Percentiles rank a stretch among this genome's conserved stretches.
Conservation (phyloP, 2,329 filamentous ascomycete genomes). For the Penicillium brevicompactum region DNA sequence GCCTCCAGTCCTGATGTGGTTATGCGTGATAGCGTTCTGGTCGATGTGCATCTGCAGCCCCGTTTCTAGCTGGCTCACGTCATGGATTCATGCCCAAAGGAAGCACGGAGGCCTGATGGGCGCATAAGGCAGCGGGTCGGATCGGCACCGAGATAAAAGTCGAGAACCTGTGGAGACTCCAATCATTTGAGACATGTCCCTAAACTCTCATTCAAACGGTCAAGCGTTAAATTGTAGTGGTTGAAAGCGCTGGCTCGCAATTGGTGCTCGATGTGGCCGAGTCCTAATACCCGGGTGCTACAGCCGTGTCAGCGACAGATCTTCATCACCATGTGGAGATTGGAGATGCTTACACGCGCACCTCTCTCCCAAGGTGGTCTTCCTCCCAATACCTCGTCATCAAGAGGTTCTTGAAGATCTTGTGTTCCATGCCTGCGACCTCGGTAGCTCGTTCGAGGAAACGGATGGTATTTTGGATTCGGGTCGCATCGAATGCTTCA, state of each 20-base stretch:
- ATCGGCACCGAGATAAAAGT: slow-evolving; percentile 7
- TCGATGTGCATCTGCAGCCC: slow-evolving; percentile 5
- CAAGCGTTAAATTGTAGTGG: slow-evolving; percentile 49
- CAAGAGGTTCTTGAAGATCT: slow-evolving; percentile 50
- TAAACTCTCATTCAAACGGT: slow-evolving; percentile 52
- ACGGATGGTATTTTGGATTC: slow-evolving; percentile 48
- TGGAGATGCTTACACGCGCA: slow-evolving; percentile 33
- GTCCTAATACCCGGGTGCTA: slow-evolving; percentile 33
- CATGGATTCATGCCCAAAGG: slow-evolving; percentile 23
- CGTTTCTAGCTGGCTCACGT: slow-evolving; percentile 14
- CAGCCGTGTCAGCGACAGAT: slow-evolving; percentile 24
- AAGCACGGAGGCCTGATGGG: slow-evolving; percentile 24
- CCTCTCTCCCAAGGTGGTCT: slow-evolving; percentile 31
- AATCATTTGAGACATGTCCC: slow-evolving; percentile 45
- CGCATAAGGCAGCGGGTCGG: slow-evolving; percentile 18
- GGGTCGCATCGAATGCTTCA: slow-evolving; percentile 41
- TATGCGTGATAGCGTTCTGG: slow-evolving; percentile 3
- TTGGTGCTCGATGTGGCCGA: slow-evolving; percentile 27
- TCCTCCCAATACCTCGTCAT: slow-evolving; percentile 48
- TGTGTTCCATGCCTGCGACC: slow-evolving; percentile 47
- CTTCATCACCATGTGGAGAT: slow-evolving; percentile 8
- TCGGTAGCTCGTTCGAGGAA: slow-evolving; percentile 48
- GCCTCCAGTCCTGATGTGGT: neutral
- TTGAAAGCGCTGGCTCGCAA: slow-evolving; percentile 38
- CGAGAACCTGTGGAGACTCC: slow-evolving; percentile 2